Evolutionary conservation across 768 basidiomycete species (phyloP).

Genomic region (Trametes elegans): DNA sequence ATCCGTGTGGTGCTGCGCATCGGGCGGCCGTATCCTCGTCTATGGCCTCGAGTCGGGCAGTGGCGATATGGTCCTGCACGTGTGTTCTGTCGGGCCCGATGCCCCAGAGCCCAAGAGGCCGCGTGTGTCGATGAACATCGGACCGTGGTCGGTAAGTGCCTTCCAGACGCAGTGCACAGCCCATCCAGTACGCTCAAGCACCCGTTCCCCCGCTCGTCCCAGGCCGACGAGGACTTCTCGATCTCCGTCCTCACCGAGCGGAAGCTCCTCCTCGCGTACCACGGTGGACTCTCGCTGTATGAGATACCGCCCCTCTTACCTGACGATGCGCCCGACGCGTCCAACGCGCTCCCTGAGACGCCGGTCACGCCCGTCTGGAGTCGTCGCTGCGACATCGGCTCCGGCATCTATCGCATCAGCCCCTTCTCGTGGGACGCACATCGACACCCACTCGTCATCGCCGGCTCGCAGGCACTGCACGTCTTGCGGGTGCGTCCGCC

Average conservation of each 20-base stretch:
- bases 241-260: conserved; percentile 14
- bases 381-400: conserved; percentile 15
- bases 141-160: conserved; percentile 15
- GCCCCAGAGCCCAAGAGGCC: not conserved
- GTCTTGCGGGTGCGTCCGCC: conserved; percentile 2
- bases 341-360: not conserved
- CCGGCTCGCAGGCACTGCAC: conserved; percentile 13
- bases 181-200: not conserved
- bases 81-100: conserved; percentile 4
- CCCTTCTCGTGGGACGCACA: conserved; percentile 11
- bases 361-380: conserved; percentile 11
- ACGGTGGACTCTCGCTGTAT: conserved; percentile 15
- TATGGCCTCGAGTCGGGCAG: conserved; percentile 13
- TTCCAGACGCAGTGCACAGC: not conserved
- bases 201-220: not conserved
- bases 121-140: conserved; percentile 13
- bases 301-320: conserved; percentile 2
- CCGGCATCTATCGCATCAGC: conserved; percentile 19
- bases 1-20: conserved; percentile 18
- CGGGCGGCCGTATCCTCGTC: conserved; percentile 11
- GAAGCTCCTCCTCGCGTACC: conserved; percentile 16
- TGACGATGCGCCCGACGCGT: too few relatives aligned
- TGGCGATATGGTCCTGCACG: conserved; percentile 16
- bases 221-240: conserved; percentile 19
- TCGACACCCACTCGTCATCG: conserved; percentile 12